Evolutionary conservation across 768 basidiomycete species (phyloP), one percentile per base, ranked within the genome.

Genomic region (Pilatotrama ljubarskyi): DNA sequence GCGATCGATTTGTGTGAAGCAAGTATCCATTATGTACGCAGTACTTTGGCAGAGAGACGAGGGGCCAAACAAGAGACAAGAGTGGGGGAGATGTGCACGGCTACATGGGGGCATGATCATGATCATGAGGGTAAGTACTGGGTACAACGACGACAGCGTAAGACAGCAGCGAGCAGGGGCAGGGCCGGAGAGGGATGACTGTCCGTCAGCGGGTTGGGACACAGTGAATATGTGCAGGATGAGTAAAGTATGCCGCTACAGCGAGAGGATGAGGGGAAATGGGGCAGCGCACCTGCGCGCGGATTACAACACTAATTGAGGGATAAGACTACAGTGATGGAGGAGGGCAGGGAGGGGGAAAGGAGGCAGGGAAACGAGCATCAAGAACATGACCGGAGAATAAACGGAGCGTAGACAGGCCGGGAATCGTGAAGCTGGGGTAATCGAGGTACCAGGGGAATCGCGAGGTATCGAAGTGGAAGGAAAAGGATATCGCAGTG

Each of bases 91-190:
- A 63, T 37, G 61, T 63, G 42, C 58, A 59, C 47, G 58, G 61
- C 61, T 62, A 62, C 61, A 64, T 49, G 52, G 52, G 15, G 49
- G 17, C 51, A 59, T 55, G 65, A 51, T 66, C 62, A 59, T 63
- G 54, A 57, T 64, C 58, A 57, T 60, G 58, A 47, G 57, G 20
- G 17, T n/a, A 22, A 15, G 55, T 56, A 56, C 38, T 50, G 25
- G 55, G 43, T 66, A 66, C 62, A 63, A 59, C 62, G 65, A 59
- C 62, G 65, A 66, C 61, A 66, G 65, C 65, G 51, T 42, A 63
- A 58, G 62, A 66, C 55, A 66, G 61, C 65, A 61, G 38, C 55
- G 55, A 62, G 55, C 46, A 58, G 50, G 56, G 51, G 37, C 58
- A 20, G 38, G 22, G 38, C 22, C 9, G 51, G 59, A 22, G 47